Conservation (phyloP, 345 rosid species). For the Abelmoschus esculentus region DNA sequence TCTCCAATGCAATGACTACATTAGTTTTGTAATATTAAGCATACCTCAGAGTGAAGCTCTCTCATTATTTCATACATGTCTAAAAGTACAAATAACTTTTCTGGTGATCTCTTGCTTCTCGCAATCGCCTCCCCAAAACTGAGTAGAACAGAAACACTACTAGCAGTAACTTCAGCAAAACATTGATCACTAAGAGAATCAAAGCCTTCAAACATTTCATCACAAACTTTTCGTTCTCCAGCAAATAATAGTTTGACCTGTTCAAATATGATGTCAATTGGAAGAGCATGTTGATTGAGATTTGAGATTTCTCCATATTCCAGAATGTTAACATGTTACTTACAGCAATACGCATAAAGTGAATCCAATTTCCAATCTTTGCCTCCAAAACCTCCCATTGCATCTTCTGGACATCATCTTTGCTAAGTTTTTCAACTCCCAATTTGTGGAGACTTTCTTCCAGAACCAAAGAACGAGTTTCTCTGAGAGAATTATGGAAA, state of each 20-base stretch:
- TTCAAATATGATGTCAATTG: slow-evolving; percentile 15
- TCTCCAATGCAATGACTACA: background rate
- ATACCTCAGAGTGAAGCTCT: slow-evolving; percentile 94
- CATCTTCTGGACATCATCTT: slow-evolving; percentile 96
- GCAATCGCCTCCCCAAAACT: slow-evolving; percentile 99
- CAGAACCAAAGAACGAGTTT: slow-evolving; percentile 67
- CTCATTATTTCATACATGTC: slow-evolving; percentile 99
- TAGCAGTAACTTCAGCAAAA: slow-evolving; percentile 76
- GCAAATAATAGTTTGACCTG: slow-evolving; percentile 94
- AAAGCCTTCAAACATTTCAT: slow-evolving; percentile 82
- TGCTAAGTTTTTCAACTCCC: slow-evolving; percentile 94
- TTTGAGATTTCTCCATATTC: background rate
- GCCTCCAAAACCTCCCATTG: slow-evolving; percentile 98
- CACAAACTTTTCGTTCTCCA: slow-evolving; percentile 87
- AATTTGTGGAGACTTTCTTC: slow-evolving; percentile 83
- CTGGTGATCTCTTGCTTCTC: slow-evolving; percentile 95
- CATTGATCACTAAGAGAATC: slow-evolving; percentile 87
- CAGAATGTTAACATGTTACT: slow-evolving; percentile 32
- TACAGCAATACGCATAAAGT: slow-evolving; percentile 98
- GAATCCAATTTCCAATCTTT: slow-evolving; percentile 97
- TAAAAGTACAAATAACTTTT: slow-evolving; percentile 92
- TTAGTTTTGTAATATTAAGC: slow-evolving; percentile 8
- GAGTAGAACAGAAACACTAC: slow-evolving; percentile 83
- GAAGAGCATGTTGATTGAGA: background rate
- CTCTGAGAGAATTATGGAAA: slow-evolving; percentile 38